A percentile compares a stretch with the other conserved stretches of the same genome.
phyloP scores from a whole-genome alignment of 768 basidiomycete species.

The Rhodocollybia butyracea region DNA sequence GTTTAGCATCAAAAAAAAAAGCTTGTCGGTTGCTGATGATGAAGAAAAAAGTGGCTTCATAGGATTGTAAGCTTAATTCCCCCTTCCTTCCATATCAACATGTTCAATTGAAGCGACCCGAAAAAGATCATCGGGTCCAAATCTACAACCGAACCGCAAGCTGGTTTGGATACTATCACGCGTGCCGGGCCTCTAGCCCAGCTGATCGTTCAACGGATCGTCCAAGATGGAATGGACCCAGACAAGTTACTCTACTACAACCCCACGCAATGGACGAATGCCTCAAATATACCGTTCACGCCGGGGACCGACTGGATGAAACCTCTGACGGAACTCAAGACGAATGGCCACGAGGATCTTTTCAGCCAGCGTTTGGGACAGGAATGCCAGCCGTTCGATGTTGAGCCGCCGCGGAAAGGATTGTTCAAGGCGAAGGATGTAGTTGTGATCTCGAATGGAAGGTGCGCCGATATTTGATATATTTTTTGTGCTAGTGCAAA shows the following conservation, averaged over 20 bases:
- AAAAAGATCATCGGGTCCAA: slow-evolving; percentile 30
- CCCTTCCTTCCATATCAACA: neutral
- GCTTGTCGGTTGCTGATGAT: neutral
- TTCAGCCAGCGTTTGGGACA: slow-evolving; percentile 43
- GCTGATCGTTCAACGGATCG: slow-evolving; percentile 27
- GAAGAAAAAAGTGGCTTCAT: slow-evolving; percentile 31
- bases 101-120: neutral
- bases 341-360: slow-evolving; percentile 33
- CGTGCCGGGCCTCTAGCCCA: slow-evolving; percentile 33
- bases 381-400: slow-evolving; percentile 42
- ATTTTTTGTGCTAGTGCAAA: neutral
- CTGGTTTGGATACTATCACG: slow-evolving; percentile 32
- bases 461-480: slow-evolving; percentile 19
- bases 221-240: slow-evolving; percentile 25
- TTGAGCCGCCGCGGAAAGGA: slow-evolving; percentile 36
- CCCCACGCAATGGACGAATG: slow-evolving; percentile 28
- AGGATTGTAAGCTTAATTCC: slow-evolving; percentile 23
- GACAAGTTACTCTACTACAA: slow-evolving; percentile 27
- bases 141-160: slow-evolving; percentile 32
- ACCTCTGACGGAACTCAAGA: slow-evolving; percentile 24
- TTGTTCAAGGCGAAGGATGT: slow-evolving; percentile 49
- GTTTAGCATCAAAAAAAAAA: neutral
- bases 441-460: slow-evolving; percentile 54
- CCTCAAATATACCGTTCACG: slow-evolving; percentile 28
- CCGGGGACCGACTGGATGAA: slow-evolving; percentile 30